These are phyloP conservation scores for Ceriops decandra DNA, from an alignment of 345 rosid genomes.

Conservation along the genomic window DNA sequence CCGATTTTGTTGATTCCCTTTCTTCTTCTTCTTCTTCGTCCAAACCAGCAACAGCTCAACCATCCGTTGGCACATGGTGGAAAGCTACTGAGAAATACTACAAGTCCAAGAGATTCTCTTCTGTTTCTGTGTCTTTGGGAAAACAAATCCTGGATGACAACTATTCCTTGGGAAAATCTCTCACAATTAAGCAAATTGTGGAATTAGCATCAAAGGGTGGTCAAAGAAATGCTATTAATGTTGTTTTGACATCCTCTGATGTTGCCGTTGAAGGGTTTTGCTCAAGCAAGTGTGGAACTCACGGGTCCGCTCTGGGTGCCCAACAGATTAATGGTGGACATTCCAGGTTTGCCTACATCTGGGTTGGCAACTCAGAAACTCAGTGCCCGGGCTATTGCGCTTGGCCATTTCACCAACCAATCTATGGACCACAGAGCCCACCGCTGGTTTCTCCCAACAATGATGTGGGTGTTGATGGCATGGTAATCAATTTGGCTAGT, in stretches of 20 bases:
- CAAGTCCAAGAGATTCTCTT: conserved; percentile 2
- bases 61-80: conserved; percentile 19
- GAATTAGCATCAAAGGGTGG: conserved; percentile 19
- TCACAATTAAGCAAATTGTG: conserved; percentile 10
- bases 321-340: neutral
- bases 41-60: neutral
- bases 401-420: conserved; percentile 32
- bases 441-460: conserved; percentile 24
- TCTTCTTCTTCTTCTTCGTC: conserved; percentile 7
- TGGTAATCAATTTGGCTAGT: conserved; percentile 22
- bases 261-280: conserved; percentile 20
- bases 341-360: conserved; percentile 23
- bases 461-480: conserved; percentile 30
- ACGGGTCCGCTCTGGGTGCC: neutral
- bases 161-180: conserved; percentile 14
- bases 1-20: conserved; percentile 18
- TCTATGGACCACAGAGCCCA: conserved; percentile 28
- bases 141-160: conserved; percentile 10
- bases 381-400: conserved; percentile 33
- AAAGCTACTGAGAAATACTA: conserved; percentile 14
- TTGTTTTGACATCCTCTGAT: conserved; percentile 19
- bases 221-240: conserved; percentile 9
- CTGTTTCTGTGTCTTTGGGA: neutral
- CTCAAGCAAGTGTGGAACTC: conserved; percentile 12
- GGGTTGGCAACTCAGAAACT: conserved; percentile 33